phyloP scores from a whole-genome alignment of 192 early-diverging fungal genomes.

The Backusella macrospora region DNA sequence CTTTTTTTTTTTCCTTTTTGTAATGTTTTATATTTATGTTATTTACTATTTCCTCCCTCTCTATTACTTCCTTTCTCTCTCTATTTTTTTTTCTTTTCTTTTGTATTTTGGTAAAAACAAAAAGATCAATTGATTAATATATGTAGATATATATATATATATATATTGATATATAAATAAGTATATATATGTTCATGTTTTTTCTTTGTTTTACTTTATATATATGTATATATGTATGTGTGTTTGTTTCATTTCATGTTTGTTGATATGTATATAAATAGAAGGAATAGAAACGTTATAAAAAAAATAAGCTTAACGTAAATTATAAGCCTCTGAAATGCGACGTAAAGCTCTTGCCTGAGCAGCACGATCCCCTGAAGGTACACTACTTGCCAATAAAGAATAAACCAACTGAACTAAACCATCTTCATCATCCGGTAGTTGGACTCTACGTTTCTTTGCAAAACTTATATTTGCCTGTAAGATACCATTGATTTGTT shows the following conservation, averaged over 20 bases:
- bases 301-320: conserved; percentile 13
- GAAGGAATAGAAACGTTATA: not conserved
- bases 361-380: conserved; percentile 3
- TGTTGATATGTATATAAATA: not conserved
- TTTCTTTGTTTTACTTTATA: not conserved
- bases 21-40: not conserved
- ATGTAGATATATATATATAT: not conserved
- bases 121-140: not conserved
- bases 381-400: conserved; percentile 24
- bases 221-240: not conserved
- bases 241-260: not conserved
- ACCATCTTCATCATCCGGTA: conserved; percentile 32
- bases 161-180: not conserved
- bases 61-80: too few relatives aligned
- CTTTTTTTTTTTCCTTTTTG: not conserved
- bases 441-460: conserved; percentile 17
- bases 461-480: conserved; percentile 37
- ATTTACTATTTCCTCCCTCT: too few relatives aligned
- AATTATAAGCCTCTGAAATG: conserved; percentile 44
- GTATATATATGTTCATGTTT: not conserved
- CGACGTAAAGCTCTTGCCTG: conserved; percentile 31
- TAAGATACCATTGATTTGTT: conserved; percentile 46
- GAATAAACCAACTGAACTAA: conserved; percentile 41
- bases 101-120: not conserved
- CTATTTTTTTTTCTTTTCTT: not conserved